Percentiles rank a stretch among this genome's conserved stretches.
Conservation (phyloP, 2,329 filamentous ascomycete species). For the Exophiala bonariae region DNA sequence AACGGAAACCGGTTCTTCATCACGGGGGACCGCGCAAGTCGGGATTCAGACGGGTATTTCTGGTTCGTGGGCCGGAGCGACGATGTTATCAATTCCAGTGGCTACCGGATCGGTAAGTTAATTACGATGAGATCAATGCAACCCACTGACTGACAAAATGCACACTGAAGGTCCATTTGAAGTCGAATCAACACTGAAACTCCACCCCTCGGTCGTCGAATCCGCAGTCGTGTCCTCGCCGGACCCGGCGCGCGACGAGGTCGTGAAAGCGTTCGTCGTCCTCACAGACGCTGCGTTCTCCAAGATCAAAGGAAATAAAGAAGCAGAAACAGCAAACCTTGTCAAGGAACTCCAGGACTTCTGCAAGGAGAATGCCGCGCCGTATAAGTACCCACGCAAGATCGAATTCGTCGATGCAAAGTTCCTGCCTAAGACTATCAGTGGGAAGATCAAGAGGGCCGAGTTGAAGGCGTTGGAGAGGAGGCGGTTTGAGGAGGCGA, state of each 20-base stretch:
- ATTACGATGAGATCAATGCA: too few relatives aligned
- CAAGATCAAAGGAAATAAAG: slow-evolving; percentile 19
- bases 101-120: slow-evolving; percentile 36
- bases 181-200: slow-evolving; percentile 43
- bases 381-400: slow-evolving; percentile 44
- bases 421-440: slow-evolving; percentile 43
- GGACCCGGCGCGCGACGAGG: slow-evolving; percentile 38
- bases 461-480: slow-evolving; percentile 40
- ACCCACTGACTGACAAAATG: too few relatives aligned
- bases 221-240: slow-evolving; percentile 43
- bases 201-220: slow-evolving; percentile 40
- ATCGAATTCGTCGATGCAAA: slow-evolving; percentile 39
- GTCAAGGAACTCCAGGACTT: slow-evolving; percentile 40
- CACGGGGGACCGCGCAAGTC: slow-evolving; percentile 38
- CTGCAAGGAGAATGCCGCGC: slow-evolving; percentile 41
- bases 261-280: slow-evolving; percentile 44
- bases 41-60: slow-evolving; percentile 37
- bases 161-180: slow-evolving; percentile 44
- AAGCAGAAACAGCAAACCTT: slow-evolving; percentile 25
- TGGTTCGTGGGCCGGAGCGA: slow-evolving; percentile 39
- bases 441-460: slow-evolving; percentile 38
- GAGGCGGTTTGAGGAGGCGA: slow-evolving; percentile 23
- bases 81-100: slow-evolving; percentile 42
- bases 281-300: slow-evolving; percentile 25
- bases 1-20: slow-evolving; percentile 34